These are phyloP conservation scores for Naganishia sp. DNA, from an alignment of 1,284 basidiomycete genomes.

Conservation along the genomic window DNA sequence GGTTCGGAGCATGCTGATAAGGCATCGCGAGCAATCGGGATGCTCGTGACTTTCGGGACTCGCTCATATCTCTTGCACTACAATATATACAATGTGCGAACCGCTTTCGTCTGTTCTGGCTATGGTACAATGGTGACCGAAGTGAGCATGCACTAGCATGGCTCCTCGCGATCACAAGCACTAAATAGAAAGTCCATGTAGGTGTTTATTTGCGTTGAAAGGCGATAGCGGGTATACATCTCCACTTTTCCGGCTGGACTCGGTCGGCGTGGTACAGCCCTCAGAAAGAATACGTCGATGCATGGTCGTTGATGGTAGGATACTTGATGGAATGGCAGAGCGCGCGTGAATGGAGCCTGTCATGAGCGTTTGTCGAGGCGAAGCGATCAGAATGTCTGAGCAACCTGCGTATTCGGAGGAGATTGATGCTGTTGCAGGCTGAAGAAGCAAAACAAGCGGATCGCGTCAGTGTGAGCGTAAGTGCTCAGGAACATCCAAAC, in stretches of 20 bases:
- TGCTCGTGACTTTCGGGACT: no score
- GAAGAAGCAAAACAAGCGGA: not conserved
- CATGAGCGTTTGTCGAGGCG: not conserved
- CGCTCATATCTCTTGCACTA: slow-evolving; percentile 8
- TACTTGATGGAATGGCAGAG: not conserved
- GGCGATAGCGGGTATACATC: not conserved
- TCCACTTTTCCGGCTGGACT: not conserved
- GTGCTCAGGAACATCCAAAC: not conserved
- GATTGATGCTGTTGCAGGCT: slow-evolving; percentile 56
- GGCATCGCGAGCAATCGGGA: no score
- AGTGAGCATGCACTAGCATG: slow-evolving; percentile 6
- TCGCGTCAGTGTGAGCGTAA: not conserved
- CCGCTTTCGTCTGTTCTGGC: not conserved
- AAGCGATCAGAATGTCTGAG: slow-evolving; percentile 47
- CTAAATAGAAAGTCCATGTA: slow-evolving; percentile 8
- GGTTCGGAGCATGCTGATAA: no score
- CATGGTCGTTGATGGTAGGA: not conserved
- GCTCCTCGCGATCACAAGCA: not conserved
- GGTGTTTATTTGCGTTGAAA: not conserved
- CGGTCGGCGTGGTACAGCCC: not conserved
- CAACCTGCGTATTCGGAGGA: slow-evolving; percentile 54
- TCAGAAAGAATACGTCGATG: not conserved
- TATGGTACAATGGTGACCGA: not conserved
- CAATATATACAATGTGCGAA: slow-evolving; percentile 23
- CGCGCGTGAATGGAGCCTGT: no score